Evolutionary conservation across 2,329 filamentous ascomycete genomes (phyloP), one percentile per base, ranked within the genome.

Genomic region (Colletotrichum siamense): DNA sequence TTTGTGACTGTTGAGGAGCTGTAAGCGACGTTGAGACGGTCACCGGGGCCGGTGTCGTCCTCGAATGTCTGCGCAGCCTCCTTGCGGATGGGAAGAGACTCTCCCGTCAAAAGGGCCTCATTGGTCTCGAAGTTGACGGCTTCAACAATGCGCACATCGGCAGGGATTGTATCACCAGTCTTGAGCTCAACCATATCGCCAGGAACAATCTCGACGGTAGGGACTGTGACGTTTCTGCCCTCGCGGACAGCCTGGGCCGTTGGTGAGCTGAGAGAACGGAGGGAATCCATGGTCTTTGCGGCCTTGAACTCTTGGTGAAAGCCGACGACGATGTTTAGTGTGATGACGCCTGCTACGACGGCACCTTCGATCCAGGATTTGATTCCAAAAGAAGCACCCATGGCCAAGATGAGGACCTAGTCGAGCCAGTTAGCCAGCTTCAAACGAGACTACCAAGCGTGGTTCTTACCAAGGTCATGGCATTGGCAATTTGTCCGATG

Each of bases 91-190:
- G 92, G 91, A 0, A 92, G 85, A 10, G 92, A 92, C 82, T 94
- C 92, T 65, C 92, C 92, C 3, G 92, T 94, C 15, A 93, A 87
- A 24, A 92, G 86, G 2, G 91, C 91, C 81, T 93, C 92, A 77
- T 95, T 93, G 77, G 92, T 93, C 79, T 93, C 92, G 57, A 93
- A 89, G 82, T 94, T 94, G 85, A 94, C 89, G 28, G 87, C 89
- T 77, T 92, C 89, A 49, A 92, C 79, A 3, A 90, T 80, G 67
- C 91, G 87, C 8, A 93, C 82, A 79, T 93, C 92, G 6, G 91
- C 91, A 24, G 91, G 91, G 28, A 93, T 87, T n/a, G 90, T 91
- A 78, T 92, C 91, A 61, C 92, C 91, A 3, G 87, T 90, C 82
- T 86, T 89, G 79, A 89, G 84, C 68, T 87, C 84, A 36, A 89